Evolutionary conservation across 2,329 filamentous ascomycete species (phyloP).

Genomic region (Ploettnerulaceae sp.): DNA sequence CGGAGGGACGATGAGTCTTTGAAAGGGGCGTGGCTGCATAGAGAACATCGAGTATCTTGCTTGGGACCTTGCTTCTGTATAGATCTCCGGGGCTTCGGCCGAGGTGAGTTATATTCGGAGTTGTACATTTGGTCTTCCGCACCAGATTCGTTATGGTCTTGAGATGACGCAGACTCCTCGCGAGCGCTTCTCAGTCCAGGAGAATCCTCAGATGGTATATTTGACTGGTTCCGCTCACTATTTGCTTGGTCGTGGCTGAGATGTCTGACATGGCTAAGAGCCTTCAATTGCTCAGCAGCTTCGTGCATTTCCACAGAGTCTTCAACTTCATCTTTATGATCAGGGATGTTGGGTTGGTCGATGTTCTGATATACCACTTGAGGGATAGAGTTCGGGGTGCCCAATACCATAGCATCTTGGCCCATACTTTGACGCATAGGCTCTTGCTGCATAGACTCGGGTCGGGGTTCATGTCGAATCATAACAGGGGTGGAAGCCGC

Average conservation of each 20-base stretch:
- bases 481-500: slow-evolving; percentile 34
- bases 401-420: slow-evolving; percentile 27
- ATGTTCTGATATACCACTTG: slow-evolving; percentile 29
- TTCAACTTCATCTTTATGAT: slow-evolving; percentile 47
- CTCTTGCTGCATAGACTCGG: slow-evolving; percentile 21
- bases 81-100: slow-evolving; percentile 32
- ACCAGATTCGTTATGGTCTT: slow-evolving; percentile 37
- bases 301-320: slow-evolving; percentile 67
- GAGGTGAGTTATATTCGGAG: slow-evolving; percentile 34
- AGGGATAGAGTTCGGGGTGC: slow-evolving; percentile 24
- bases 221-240: slow-evolving; percentile 32
- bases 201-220: slow-evolving; percentile 31
- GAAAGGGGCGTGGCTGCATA: slow-evolving; percentile 61
- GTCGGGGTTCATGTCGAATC: slow-evolving; percentile 40
- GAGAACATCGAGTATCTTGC: slow-evolving; percentile 55
- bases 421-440: slow-evolving; percentile 19
- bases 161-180: slow-evolving; percentile 41
- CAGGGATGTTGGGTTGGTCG: slow-evolving; percentile 25
- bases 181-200: slow-evolving; percentile 33
- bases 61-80: slow-evolving; percentile 41
- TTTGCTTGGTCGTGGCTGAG: slow-evolving; percentile 42
- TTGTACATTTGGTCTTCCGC: slow-evolving; percentile 38
- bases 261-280: slow-evolving; percentile 58
- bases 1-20: slow-evolving; percentile 62
- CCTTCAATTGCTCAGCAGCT: slow-evolving; percentile 62